Evolutionary conservation across 2,329 filamentous ascomycete genomes (phyloP).

Genomic region (Alternaria ethzedia): DNA sequence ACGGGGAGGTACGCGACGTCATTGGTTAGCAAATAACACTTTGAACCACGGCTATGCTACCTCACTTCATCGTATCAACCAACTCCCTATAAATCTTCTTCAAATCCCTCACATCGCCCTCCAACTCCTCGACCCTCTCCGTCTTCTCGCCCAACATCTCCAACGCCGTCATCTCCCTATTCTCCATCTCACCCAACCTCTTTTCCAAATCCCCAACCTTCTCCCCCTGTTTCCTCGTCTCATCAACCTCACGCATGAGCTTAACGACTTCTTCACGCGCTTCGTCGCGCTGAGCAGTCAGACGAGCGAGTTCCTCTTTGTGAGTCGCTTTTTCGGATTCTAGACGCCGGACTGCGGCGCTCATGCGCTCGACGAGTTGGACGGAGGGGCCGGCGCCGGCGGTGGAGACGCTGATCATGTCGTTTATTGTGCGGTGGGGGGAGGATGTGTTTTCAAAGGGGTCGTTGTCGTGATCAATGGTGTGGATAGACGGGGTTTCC

Average conservation of each 20-base stretch:
- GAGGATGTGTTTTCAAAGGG: slow-evolving; percentile 64
- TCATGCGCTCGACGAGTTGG: slow-evolving; percentile 95
- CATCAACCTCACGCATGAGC: slow-evolving; percentile 85
- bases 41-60: background rate
- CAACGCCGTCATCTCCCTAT: slow-evolving; percentile 86
- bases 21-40: background rate
- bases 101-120: slow-evolving; percentile 86
- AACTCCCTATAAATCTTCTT: slow-evolving; percentile 96
- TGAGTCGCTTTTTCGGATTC: slow-evolving; percentile 90
- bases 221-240: slow-evolving; percentile 65
- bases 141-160: slow-evolving; percentile 98
- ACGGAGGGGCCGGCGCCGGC: slow-evolving; percentile 90
- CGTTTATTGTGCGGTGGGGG: slow-evolving; percentile 69
- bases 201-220: slow-evolving; percentile 70
- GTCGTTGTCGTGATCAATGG: slow-evolving; percentile 53
- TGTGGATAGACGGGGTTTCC: slow-evolving; percentile 56
- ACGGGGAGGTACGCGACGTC: background rate
- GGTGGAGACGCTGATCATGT: slow-evolving; percentile 88
- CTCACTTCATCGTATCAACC: slow-evolving; percentile 17
- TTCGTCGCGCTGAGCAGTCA: slow-evolving; percentile 87
- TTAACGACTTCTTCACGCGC: slow-evolving; percentile 88
- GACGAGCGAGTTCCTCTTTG: slow-evolving; percentile 81
- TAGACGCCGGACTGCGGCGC: slow-evolving; percentile 84
- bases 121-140: slow-evolving; percentile 89
- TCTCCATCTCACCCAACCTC: slow-evolving; percentile 71